Evolutionary conservation across 805 yeast species (phyloP).

Genomic region (Hanseniaspora clermontiae): DNA sequence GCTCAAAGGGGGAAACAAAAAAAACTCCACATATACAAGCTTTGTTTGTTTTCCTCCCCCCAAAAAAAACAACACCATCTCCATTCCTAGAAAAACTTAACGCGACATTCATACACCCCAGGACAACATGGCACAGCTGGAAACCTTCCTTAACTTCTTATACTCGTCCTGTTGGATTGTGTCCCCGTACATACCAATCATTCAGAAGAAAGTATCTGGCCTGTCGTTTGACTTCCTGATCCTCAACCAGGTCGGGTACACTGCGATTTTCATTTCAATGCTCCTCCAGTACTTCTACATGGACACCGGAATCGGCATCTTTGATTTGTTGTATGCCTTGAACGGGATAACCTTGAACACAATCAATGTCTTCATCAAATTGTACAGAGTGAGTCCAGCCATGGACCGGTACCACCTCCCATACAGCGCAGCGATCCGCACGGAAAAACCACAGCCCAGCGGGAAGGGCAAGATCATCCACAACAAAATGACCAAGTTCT

Average conservation of each 20-base stretch:
- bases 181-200: slow-evolving; percentile 2
- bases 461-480: neutral
- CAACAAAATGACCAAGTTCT: slow-evolving; percentile 22
- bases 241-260: slow-evolving; percentile 37
- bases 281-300: slow-evolving; percentile 31
- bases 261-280: slow-evolving; percentile 33
- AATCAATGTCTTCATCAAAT: slow-evolving; percentile 18
- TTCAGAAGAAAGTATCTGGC: slow-evolving; percentile 27
- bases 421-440: neutral
- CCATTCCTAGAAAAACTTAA: too few species aligned
- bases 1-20: too few species aligned
- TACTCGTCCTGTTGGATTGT: slow-evolving; percentile 3
- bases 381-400: neutral
- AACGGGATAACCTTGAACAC: slow-evolving; percentile 37
- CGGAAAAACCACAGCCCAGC: neutral
- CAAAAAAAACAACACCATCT: too few species aligned
- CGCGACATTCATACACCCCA: too few species aligned
- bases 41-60: too few species aligned
- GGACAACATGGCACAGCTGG: neutral
- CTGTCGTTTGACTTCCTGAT: slow-evolving; percentile 38
- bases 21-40: too few species aligned
- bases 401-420: neutral
- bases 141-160: neutral
- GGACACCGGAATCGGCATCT: slow-evolving; percentile 28
- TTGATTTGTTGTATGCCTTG: slow-evolving; percentile 36